Conservation (phyloP, 441 rosid species). For the Theobroma grandiflorum region DNA sequence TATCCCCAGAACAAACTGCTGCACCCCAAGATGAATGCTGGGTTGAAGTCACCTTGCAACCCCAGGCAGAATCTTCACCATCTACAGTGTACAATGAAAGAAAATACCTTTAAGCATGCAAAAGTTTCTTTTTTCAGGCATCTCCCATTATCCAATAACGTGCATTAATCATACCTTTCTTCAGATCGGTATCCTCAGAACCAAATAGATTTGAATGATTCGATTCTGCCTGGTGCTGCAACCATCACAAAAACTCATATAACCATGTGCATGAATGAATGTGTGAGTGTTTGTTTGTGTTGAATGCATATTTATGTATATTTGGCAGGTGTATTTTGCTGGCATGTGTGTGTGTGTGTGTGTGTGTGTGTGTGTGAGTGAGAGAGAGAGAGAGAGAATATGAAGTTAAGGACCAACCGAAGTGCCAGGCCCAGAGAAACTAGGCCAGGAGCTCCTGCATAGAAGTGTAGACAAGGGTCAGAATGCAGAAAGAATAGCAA, state of each 20-base stretch:
- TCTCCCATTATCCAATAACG: neutral
- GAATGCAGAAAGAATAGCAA: neutral
- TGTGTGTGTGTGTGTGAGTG: neutral
- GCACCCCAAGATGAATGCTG: slow-evolving; percentile 62
- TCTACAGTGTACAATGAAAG: slow-evolving; percentile 24
- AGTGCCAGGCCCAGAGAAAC: slow-evolving; percentile 45
- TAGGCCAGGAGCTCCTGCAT: slow-evolving; percentile 69
- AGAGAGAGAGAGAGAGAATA: neutral
- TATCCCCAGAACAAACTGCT: slow-evolving; percentile 49
- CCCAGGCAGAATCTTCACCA: slow-evolving; percentile 58
- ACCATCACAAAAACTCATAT: slow-evolving; percentile 20
- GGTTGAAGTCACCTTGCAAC: slow-evolving; percentile 40
- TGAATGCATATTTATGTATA: neutral
- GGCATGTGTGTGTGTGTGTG: neutral
- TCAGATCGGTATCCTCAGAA: slow-evolving; percentile 33
- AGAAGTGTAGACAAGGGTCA: slow-evolving; percentile 31
- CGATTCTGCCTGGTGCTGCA: slow-evolving; percentile 44
- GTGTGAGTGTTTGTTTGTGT: neutral
- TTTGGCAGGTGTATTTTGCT: neutral
- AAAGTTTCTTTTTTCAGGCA: slow-evolving; percentile 9
- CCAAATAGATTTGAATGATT: slow-evolving; percentile 36
- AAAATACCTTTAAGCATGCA: slow-evolving; percentile 10
- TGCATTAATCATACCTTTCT: slow-evolving; percentile 42
- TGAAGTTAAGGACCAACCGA: slow-evolving; percentile 43
- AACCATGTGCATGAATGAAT: neutral